phyloP scores from a whole-genome alignment of 192 early-diverging fungal species.

The Oehlia diaphana region DNA sequence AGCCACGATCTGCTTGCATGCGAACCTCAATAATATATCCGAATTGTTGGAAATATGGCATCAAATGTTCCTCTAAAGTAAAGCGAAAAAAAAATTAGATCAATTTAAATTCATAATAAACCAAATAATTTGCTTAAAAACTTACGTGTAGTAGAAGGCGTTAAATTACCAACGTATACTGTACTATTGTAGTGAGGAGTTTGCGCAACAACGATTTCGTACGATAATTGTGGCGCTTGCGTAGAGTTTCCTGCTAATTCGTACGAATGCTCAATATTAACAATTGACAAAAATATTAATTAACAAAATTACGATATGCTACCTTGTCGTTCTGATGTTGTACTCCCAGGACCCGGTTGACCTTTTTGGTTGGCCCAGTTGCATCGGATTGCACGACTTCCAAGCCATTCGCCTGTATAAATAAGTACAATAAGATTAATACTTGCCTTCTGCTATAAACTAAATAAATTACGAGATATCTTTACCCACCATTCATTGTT shows the following conservation, averaged over 20 bases:
- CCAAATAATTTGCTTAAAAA: background rate
- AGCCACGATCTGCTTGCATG: constrained; percentile 88
- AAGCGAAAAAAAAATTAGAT: background rate
- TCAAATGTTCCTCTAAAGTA: constrained; percentile 62
- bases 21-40: constrained; percentile 80
- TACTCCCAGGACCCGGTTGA: constrained; percentile 40
- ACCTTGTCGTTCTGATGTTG: constrained; percentile 39
- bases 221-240: constrained; percentile 54
- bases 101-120: background rate
- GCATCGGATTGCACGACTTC: constrained; percentile 82
- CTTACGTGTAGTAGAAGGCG: constrained; percentile 74
- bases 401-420: constrained; percentile 63
- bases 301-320: background rate
- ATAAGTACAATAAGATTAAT: background rate
- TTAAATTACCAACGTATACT: constrained; percentile 87
- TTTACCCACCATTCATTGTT: constrained; percentile 74
- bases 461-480: background rate
- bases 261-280: background rate
- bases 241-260: constrained; percentile 34
- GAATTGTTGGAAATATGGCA: constrained; percentile 72
- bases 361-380: constrained; percentile 95
- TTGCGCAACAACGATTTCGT: constrained; percentile 72
- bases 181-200: constrained; percentile 84
- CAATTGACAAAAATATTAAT: background rate
- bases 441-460: background rate